Evolutionary conservation across 2,329 filamentous ascomycete species (phyloP).

Genomic region (Pezicula neosporulosa): DNA sequence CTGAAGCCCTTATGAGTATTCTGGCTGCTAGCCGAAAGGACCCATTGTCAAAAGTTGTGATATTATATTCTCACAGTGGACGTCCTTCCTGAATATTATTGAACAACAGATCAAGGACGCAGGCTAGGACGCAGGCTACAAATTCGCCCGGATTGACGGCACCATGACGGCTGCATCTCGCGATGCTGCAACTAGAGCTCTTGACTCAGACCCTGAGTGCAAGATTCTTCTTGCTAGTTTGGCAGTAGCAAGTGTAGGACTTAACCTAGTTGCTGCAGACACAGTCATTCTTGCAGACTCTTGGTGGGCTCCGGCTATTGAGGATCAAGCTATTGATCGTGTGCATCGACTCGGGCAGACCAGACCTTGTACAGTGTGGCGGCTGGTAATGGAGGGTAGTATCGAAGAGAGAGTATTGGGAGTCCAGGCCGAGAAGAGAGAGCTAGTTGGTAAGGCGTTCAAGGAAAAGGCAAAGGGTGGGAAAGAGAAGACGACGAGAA

Average conservation of each 20-base stretch:
- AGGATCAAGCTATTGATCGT: slow-evolving; percentile 86
- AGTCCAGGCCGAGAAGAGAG: slow-evolving; percentile 75
- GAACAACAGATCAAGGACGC: slow-evolving; percentile 61
- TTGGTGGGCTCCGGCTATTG: slow-evolving; percentile 92
- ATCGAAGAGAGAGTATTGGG: slow-evolving; percentile 79
- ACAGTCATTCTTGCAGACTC: slow-evolving; percentile 80
- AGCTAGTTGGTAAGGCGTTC: slow-evolving; percentile 75
- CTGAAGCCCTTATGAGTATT: slow-evolving; percentile 74
- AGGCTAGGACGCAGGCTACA: slow-evolving; percentile 53
- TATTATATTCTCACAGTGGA: slow-evolving; percentile 79
- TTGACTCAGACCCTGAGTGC: slow-evolving; percentile 64
- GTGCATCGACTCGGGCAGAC: slow-evolving; percentile 85
- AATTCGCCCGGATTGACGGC: slow-evolving; percentile 74
- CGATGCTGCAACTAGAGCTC: slow-evolving; percentile 65
- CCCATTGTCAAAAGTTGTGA: slow-evolving; percentile 61
- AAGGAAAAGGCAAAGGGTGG: slow-evolving; percentile 64
- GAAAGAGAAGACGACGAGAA: slow-evolving; percentile 49
- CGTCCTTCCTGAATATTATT: slow-evolving; percentile 68
- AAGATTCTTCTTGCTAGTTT: slow-evolving; percentile 80
- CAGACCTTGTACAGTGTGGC: slow-evolving; percentile 73
- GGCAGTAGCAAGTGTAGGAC: slow-evolving; percentile 77
- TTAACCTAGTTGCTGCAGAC: slow-evolving; percentile 83
- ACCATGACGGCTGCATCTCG: slow-evolving; percentile 68
- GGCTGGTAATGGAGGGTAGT: slow-evolving; percentile 74
- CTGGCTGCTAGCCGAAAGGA: slow-evolving; percentile 66